A percentile compares a stretch with the other conserved stretches of the same genome.
Conservation (phyloP, 208 protist species). For the Endotrypanum monterogeii region DNA sequence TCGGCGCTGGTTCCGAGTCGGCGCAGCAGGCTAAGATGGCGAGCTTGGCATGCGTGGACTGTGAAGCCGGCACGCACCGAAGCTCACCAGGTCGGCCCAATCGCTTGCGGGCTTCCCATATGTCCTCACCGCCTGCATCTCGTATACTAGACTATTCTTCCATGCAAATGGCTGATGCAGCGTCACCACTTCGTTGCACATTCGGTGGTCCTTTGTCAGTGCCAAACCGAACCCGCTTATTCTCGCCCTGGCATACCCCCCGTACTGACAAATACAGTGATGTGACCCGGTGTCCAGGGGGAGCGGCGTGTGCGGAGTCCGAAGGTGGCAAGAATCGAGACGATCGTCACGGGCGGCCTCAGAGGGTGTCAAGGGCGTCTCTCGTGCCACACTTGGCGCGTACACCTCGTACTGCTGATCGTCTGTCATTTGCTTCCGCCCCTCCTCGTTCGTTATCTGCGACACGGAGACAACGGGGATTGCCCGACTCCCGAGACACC, state of each 20-base stretch:
- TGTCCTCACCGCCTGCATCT: conserved; percentile 17
- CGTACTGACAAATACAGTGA: background rate
- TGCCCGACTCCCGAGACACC: background rate
- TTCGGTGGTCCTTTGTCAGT: background rate
- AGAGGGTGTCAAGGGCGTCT: background rate
- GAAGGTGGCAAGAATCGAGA: background rate
- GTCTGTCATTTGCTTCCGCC: background rate
- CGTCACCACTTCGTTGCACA: background rate
- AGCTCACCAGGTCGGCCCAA: background rate
- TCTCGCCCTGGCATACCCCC: conserved; percentile 4
- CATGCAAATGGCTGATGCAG: conserved; percentile 3
- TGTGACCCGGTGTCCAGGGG: background rate
- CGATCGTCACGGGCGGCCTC: background rate
- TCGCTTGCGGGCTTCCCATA: conserved; percentile 1
- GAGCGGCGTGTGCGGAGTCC: background rate
- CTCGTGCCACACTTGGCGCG: conserved; percentile 9
- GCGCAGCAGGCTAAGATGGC: conserved; percentile 1
- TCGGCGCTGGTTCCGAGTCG: background rate
- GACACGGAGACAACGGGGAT: background rate
- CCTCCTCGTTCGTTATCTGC: background rate
- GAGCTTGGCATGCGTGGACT: background rate
- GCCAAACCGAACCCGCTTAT: background rate
- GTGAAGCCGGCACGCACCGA: background rate
- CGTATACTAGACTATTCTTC: conserved; percentile 34
- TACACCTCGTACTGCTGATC: background rate